Evolutionary conservation across 805 yeast species (phyloP).

Genomic region (Lachancea waltii): DNA sequence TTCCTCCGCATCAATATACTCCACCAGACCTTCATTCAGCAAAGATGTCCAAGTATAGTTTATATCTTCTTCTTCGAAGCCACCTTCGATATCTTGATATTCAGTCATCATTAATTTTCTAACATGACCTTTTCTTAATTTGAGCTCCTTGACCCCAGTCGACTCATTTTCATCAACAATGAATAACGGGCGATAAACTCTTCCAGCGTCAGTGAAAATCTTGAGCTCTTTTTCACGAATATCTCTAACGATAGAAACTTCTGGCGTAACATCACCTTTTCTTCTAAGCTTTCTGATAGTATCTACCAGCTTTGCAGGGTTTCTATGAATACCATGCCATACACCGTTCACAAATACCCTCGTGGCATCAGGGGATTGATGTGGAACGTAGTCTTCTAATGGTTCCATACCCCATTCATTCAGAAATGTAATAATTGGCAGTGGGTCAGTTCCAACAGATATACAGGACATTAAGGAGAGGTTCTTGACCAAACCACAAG

Average conservation of each 20-base stretch:
- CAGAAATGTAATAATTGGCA: conserved; percentile 83
- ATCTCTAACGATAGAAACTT: conserved; percentile 94
- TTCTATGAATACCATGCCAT: conserved; percentile 98
- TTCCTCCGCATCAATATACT: conserved; percentile 97
- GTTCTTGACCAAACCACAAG: conserved; percentile 98
- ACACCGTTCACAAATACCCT: conserved; percentile 97
- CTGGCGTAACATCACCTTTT: conserved; percentile 91
- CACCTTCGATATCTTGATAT: conserved; percentile 49
- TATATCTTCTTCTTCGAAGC: conserved; percentile 45
- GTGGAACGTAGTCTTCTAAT: conserved; percentile 90
- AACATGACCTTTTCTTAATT: conserved; percentile 79
- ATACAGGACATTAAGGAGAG: conserved; percentile 94
- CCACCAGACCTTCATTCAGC: conserved; percentile 81
- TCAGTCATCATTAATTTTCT: conserved; percentile 59
- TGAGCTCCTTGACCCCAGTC: conserved; percentile 59
- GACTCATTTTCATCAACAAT: conserved; percentile 82
- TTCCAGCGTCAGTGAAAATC: conserved; percentile 96
- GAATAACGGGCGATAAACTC: conserved; percentile 94
- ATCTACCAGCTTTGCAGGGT: conserved; percentile 85
- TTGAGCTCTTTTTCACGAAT: conserved; percentile 94
- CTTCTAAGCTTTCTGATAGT: conserved; percentile 89
- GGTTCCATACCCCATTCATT: conserved; percentile 99
- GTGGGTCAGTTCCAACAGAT: conserved; percentile 96
- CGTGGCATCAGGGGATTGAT: conserved; percentile 83
- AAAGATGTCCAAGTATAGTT: conserved; percentile 79